Evolutionary conservation across 208 protist genomes (phyloP).

Genomic region (Leishmania amazonensis): DNA sequence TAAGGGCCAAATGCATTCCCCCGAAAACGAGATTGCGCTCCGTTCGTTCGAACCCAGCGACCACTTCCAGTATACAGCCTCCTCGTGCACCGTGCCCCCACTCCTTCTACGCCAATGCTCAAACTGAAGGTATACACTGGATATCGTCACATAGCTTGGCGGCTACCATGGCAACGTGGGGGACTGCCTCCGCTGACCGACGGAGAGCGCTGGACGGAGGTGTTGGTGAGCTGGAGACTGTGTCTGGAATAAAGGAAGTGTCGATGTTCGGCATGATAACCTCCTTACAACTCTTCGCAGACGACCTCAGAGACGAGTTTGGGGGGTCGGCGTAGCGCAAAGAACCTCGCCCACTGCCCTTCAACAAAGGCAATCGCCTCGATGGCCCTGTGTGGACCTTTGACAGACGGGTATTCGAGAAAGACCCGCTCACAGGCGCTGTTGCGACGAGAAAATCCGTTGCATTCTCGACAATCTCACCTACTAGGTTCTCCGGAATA

Average conservation of each 20-base stretch:
- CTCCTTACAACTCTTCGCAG: neutral
- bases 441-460: conserved; percentile 23
- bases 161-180: neutral
- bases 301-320: neutral
- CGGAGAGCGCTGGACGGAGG: conserved; percentile 11
- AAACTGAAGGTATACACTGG: conserved; percentile 8
- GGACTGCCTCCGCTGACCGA: conserved; percentile 9
- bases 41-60: neutral
- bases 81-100: neutral
- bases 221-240: neutral
- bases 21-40: neutral
- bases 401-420: neutral
- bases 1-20: neutral
- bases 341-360: no score
- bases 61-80: neutral
- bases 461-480: conserved; percentile 44
- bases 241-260: conserved; percentile 10
- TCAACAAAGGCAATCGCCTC: conserved; percentile 3
- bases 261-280: conserved; percentile 10
- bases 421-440: neutral
- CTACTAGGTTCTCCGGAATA: conserved; percentile 37
- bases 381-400: neutral
- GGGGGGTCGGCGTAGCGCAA: neutral
- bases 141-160: neutral
- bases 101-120: conserved; percentile 7